phyloP scores from a whole-genome alignment of 2,329 filamentous ascomycete species.

The Penicillium olsonii region DNA sequence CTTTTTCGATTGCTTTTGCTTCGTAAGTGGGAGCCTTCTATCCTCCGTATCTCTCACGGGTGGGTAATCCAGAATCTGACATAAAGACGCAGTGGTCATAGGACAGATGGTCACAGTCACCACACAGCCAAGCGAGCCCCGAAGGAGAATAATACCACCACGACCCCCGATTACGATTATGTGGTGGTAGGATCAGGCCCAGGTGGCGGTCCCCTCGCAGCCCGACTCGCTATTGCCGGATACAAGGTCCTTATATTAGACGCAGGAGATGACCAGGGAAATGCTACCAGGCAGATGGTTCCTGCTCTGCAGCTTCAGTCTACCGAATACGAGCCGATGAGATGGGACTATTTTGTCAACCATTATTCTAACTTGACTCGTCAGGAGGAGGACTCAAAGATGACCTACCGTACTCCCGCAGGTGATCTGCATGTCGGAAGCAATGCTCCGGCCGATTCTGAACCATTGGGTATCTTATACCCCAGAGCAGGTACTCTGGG shows the following conservation, averaged over 20 bases:
- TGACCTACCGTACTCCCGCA: conserved; percentile 55
- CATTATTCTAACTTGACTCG: conserved; percentile 59
- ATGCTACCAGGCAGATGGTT: conserved; percentile 53
- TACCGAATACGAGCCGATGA: conserved; percentile 57
- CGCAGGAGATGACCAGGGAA: conserved; percentile 60
- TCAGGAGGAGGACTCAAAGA: conserved; percentile 60
- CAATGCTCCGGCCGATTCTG: conserved; percentile 53
- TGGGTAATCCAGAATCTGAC: not conserved
- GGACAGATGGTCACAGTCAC: conserved; percentile 7
- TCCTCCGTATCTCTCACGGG: not conserved
- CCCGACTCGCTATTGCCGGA: conserved; percentile 61
- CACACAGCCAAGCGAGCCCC: conserved; percentile 8
- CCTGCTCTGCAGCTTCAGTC: conserved; percentile 57
- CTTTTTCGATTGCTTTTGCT: conserved; percentile 14
- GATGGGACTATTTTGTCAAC: conserved; percentile 66
- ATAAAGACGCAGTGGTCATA: conserved; percentile 7
- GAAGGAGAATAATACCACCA: not conserved
- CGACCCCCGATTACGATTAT: conserved; percentile 57
- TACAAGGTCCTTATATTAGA: conserved; percentile 63
- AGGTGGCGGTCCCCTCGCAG: conserved; percentile 60
- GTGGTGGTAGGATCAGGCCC: conserved; percentile 63
- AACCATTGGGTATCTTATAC: conserved; percentile 56
- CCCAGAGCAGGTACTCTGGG: conserved; percentile 58
- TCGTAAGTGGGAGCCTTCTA: conserved; percentile 9
- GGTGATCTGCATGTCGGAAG: conserved; percentile 58